A percentile compares a stretch with the other conserved stretches of the same genome.
Evolutionary conservation across 805 yeast genomes (phyloP).

Genomic region (Barnettozyma wickerhamii): DNA sequence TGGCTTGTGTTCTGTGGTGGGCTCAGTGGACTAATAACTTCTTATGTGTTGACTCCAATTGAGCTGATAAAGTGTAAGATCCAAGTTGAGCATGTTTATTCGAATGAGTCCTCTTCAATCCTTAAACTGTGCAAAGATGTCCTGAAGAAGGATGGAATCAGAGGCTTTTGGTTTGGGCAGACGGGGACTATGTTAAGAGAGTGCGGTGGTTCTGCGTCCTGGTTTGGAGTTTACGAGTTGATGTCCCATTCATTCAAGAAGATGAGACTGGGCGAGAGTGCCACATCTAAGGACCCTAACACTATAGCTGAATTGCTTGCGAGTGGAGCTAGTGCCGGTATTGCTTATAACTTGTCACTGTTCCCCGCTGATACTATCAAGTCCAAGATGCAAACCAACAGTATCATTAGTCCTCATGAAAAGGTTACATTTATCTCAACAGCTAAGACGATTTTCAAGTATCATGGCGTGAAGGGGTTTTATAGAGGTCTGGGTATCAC

Average conservation of each 20-base stretch:
- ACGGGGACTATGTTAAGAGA: constrained; percentile 78
- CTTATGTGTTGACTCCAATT: constrained; percentile 85
- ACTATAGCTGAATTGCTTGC: constrained; percentile 51
- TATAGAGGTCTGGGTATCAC: constrained; percentile 88
- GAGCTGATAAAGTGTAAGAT: constrained; percentile 85
- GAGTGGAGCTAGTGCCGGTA: constrained; percentile 87
- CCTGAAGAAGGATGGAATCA: constrained; percentile 47
- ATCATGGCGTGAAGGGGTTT: constrained; percentile 65
- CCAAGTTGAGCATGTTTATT: constrained; percentile 55
- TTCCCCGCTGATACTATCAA: constrained; percentile 92
- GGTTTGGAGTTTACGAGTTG: constrained; percentile 89
- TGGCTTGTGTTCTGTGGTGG: constrained; percentile 68
- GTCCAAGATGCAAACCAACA: constrained; percentile 72
- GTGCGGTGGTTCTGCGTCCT: constrained; percentile 84
- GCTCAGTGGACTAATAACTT: constrained; percentile 75
- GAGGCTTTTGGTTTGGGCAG: constrained; percentile 87
- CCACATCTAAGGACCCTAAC: constrained; percentile 20
- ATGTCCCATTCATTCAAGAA: constrained; percentile 35
- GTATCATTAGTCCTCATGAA: constrained; percentile 29
- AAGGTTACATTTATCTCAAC: constrained; percentile 33
- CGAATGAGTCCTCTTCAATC: constrained; percentile 27
- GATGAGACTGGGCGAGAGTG: constrained; percentile 25
- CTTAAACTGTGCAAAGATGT: constrained; percentile 38
- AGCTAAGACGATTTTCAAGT: constrained; percentile 34
- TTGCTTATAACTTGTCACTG: constrained; percentile 70